Base-by-base conservation (phyloP, 495 filamentous ascomycete genomes). In the Glarea lozoyensis region DNA sequence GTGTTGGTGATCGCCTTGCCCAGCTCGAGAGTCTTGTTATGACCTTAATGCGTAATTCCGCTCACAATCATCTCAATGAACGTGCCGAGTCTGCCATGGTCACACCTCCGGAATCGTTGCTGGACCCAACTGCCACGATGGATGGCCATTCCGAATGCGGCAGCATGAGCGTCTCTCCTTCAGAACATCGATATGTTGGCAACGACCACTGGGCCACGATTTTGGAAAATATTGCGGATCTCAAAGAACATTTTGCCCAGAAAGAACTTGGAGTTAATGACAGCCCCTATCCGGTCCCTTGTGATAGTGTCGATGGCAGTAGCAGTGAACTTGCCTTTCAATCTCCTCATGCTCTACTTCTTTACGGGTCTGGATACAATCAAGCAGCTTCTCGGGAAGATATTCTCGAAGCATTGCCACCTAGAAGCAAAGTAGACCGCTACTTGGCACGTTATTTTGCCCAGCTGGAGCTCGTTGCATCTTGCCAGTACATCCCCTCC, bases 401-500 rank as follows among this genome's bases (percentile, higher is more conserved):
- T 3, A 52, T 72, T n/a, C 25, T 72, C 11, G 52, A 53, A 34
- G 37, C 62, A 35, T 47, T 73, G 9, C 65, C 71, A 10, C 38
- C 60, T 6, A 60, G 61, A 19, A 25, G 53, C 2, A 45, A 67
- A 5, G 55, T 60, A 20, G 68, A 67, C 32, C 47, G 60, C 37
- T 24, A 38, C 2, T 33, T 49, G 4, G 9, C 40, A 13, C 18
- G 29, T 10, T 49, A 21, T 22, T 43, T 49, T 29, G n/a, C 7
- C 10, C 6, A 25, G 2, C n/a, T 35, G 22, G 35, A 35, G 2
- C 27, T 49, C 4, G 40, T 24, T 40, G n/a, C n/a, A n/a, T 69
- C 35, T 63, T 68, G 43, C 62, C 60, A n/a, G n/a, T n/a, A n/a
- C n/a, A n/a, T n/a, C n/a, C n/a, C n/a, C n/a, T n/a, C n/a, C n/a